Evolutionary conservation across 2,329 filamentous ascomycete species (phyloP).

Genomic region (Calonectria honghensis): DNA sequence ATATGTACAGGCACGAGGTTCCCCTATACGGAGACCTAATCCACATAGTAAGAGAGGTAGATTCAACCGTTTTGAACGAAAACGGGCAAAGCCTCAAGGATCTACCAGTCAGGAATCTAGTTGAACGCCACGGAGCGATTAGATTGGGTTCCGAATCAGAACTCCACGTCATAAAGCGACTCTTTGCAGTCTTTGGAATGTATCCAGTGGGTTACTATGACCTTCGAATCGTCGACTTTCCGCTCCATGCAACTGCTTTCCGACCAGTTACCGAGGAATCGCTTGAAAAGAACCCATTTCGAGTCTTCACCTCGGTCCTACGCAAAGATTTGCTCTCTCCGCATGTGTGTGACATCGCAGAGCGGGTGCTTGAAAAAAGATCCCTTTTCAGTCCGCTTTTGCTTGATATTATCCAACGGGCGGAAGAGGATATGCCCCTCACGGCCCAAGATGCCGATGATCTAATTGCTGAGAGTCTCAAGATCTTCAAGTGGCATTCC

Average conservation of each 20-base stretch:
- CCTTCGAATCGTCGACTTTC: neutral
- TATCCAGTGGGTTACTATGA: neutral
- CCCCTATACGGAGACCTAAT: neutral
- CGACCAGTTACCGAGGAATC: neutral
- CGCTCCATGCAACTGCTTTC: neutral
- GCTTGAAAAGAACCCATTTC: neutral
- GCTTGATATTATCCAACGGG: neutral
- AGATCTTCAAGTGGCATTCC: constrained; percentile 9
- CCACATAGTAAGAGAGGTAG: neutral
- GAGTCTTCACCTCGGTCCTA: constrained; percentile 1
- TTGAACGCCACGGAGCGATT: constrained; percentile 8
- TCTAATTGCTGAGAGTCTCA: neutral
- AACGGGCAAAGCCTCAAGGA: neutral
- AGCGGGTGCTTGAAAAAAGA: neutral
- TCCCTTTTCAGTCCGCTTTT: neutral
- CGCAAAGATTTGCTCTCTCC: neutral
- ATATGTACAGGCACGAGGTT: neutral
- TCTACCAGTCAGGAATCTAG: neutral
- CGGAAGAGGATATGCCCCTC: neutral
- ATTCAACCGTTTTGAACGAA: neutral
- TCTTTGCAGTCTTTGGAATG: constrained; percentile 2
- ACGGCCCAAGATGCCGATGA: neutral
- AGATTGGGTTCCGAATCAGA: neutral
- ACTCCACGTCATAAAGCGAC: neutral
- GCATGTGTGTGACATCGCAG: neutral